These are phyloP conservation scores for Allantophomopsis cytisporea DNA, from an alignment of 2,329 filamentous ascomycete genomes.

Conservation along the genomic window DNA sequence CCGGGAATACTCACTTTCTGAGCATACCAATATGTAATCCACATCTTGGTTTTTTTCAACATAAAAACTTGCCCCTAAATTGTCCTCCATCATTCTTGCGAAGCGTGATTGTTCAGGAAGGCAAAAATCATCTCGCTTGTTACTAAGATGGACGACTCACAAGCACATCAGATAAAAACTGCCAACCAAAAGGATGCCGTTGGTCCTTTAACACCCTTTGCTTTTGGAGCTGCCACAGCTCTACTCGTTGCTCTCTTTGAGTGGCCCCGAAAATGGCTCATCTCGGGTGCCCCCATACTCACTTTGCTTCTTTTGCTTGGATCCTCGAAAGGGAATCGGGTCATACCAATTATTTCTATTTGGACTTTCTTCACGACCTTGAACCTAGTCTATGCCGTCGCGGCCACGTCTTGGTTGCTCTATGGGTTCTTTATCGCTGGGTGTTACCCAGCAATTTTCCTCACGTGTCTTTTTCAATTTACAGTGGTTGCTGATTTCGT, in stretches of 20 bases:
- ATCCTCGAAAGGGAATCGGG: conserved; percentile 18
- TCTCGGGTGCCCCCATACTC: conserved; percentile 26
- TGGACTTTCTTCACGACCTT: conserved; percentile 31
- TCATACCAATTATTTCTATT: conserved; percentile 27
- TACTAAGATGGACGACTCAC: too few relatives aligned
- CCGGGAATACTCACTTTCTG: too few relatives aligned
- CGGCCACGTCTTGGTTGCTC: conserved; percentile 36
- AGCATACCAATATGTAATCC: too few relatives aligned
- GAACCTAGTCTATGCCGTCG: conserved; percentile 30
- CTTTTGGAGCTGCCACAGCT: conserved; percentile 1
- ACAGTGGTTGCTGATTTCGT: conserved; percentile 5
- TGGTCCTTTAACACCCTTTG: neutral
- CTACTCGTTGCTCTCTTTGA: conserved; percentile 9
- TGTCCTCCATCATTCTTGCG: too few relatives aligned
- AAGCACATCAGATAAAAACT: too few relatives aligned
- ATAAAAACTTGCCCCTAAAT: too few relatives aligned
- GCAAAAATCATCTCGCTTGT: too few relatives aligned
- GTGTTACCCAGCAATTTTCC: conserved; percentile 26
- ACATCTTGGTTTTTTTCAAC: too few relatives aligned
- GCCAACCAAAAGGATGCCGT: neutral
- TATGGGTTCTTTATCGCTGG: conserved; percentile 24
- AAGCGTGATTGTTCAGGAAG: too few relatives aligned
- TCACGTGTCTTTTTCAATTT: conserved; percentile 33
- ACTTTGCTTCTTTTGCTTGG: conserved; percentile 20
- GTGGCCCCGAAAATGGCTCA: conserved; percentile 21